A percentile compares a stretch with the other conserved stretches of the same genome.
Evolutionary conservation across 345 rosid species (phyloP).

Genomic region (Gossypium sturtianum): DNA sequence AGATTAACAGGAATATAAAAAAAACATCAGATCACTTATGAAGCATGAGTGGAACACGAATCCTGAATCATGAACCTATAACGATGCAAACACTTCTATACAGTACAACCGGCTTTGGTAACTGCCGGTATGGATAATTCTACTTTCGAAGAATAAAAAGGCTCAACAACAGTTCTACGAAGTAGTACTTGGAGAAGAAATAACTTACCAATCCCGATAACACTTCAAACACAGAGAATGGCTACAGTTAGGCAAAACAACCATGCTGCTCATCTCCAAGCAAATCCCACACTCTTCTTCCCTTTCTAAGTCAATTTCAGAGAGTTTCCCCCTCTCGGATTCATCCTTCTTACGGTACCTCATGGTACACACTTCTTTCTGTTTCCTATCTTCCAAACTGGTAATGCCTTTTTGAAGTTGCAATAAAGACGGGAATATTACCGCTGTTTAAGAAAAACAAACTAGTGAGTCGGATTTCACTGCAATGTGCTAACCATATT

Average conservation of each 20-base stretch:
- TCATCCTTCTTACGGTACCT: constrained; percentile 53
- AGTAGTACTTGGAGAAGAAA: neutral
- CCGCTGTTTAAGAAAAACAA: constrained; percentile 31
- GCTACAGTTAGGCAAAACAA: constrained; percentile 64
- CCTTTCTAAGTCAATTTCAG: constrained; percentile 48
- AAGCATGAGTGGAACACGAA: neutral
- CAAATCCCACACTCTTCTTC: constrained; percentile 89
- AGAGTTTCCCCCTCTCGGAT: constrained; percentile 33
- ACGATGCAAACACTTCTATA: neutral
- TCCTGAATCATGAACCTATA: neutral
- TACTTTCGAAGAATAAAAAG: neutral
- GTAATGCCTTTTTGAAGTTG: constrained; percentile 70
- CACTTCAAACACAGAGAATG: constrained; percentile 72
- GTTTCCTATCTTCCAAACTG: constrained; percentile 65
- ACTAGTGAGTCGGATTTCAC: neutral
- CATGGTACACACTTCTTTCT: constrained; percentile 41
- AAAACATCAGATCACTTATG: neutral
- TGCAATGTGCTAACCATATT: neutral
- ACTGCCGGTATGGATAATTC: neutral
- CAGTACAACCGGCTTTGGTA: neutral
- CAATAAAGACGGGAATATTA: constrained; percentile 71
- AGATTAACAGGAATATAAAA: constrained; percentile 6
- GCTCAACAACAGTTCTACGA: neutral
- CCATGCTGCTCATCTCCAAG: constrained; percentile 52
- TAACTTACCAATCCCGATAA: constrained; percentile 56